Conservation (phyloP, 306 rosid species). For the peach (Prunus persica) region Prunus_persica_NCBIv2 NC_034011.1:23785001-23785500, state of each 20-base stretch:
- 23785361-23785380: slow-evolving; percentile 64
- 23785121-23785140: slow-evolving; percentile 25
- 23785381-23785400: slow-evolving; percentile 68
- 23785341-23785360: slow-evolving; percentile 63
- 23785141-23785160: slow-evolving; percentile 10
- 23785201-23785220: slow-evolving; percentile 23
- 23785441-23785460: slow-evolving; percentile 32
- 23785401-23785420: slow-evolving; percentile 64
- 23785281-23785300: slow-evolving; percentile 38
- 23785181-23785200: slow-evolving; percentile 30
- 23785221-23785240: slow-evolving; percentile 15
- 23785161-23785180: slow-evolving; percentile 41
- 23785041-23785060: neutral
- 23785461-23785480: slow-evolving; percentile 50
- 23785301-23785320: slow-evolving; percentile 27
- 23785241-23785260: slow-evolving; percentile 14
- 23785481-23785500: slow-evolving; percentile 65
- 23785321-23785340: slow-evolving; percentile 44
- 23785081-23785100: too few relatives aligned
- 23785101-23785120: too few relatives aligned
- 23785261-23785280: slow-evolving; percentile 26
- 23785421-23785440: slow-evolving; percentile 42
- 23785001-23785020: neutral
- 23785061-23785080: neutral
- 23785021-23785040: neutral